Evolutionary conservation across 1,284 basidiomycete genomes (phyloP).

Genomic region (Ceratobasidium sp.): DNA sequence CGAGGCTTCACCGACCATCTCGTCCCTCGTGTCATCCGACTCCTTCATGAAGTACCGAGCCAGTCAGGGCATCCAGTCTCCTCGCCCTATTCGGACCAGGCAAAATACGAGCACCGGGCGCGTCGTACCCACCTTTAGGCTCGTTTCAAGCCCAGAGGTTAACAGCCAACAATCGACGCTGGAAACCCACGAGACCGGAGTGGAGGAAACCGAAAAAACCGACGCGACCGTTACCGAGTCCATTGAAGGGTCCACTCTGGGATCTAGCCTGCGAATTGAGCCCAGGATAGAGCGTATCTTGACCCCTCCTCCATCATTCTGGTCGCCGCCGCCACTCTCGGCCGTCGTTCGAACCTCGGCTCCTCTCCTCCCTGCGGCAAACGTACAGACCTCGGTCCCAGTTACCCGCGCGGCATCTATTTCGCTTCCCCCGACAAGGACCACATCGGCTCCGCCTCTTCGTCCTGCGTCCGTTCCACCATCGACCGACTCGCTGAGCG

Average conservation of each 20-base stretch:
- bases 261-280: conserved; percentile 13
- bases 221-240: too few relatives aligned
- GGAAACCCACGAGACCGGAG: neutral
- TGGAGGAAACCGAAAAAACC: neutral
- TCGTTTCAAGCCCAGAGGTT: conserved; percentile 27
- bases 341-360: conserved; percentile 18
- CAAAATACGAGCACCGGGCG: conserved; percentile 23
- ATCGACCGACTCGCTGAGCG: neutral
- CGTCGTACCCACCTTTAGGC: conserved; percentile 9
- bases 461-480: conserved; percentile 27
- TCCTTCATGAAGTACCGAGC: conserved; percentile 26
- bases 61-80: conserved; percentile 25
- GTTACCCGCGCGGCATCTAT: neutral
- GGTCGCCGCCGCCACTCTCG: conserved; percentile 26
- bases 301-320: conserved; percentile 30
- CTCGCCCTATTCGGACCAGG: conserved; percentile 22
- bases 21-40: conserved; percentile 24
- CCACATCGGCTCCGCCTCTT: neutral
- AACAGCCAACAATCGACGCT: neutral
- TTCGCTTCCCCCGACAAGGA: neutral
- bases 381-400: neutral
- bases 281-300: conserved; percentile 23
- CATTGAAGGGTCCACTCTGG: too few relatives aligned
- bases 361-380: neutral
- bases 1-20: neutral